Percentiles rank a stretch among this genome's conserved stretches.
Evolutionary conservation across 1,284 basidiomycete species (phyloP).

Genomic region (Bjerkandera adusta): DNA sequence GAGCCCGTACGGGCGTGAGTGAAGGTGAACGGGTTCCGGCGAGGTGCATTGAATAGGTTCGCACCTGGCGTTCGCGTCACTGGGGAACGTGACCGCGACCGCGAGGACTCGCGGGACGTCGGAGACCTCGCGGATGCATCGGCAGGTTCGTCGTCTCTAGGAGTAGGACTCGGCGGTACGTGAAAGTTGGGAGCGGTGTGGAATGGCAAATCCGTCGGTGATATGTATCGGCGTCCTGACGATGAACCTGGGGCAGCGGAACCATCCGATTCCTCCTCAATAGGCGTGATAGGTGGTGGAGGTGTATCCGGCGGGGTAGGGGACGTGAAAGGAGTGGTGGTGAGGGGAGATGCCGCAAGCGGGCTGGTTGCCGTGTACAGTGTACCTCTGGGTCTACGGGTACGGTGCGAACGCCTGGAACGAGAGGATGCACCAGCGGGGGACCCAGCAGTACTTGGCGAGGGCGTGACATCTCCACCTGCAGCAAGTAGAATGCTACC

Average conservation of each 20-base stretch:
- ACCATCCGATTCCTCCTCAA: slow-evolving; percentile 57
- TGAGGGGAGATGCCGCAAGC: slow-evolving; percentile 59
- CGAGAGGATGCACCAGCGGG: slow-evolving; percentile 48
- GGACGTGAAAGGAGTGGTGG: slow-evolving; percentile 38
- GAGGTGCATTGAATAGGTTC: slow-evolving; percentile 73
- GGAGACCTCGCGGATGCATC: slow-evolving; percentile 19
- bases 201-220: slow-evolving; percentile 63
- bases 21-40: slow-evolving; percentile 40
- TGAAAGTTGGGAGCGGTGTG: slow-evolving; percentile 50
- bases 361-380: slow-evolving; percentile 16
- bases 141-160: slow-evolving; percentile 23
- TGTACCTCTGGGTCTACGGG: slow-evolving; percentile 39
- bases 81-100: slow-evolving; percentile 27
- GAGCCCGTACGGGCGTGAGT: slow-evolving; percentile 33
- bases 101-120: slow-evolving; percentile 45
- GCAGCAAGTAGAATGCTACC: slow-evolving; percentile 93
- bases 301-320: slow-evolving; percentile 53
- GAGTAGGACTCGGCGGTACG: slow-evolving; percentile 45
- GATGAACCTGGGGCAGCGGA: slow-evolving; percentile 42
- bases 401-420: slow-evolving; percentile 58
- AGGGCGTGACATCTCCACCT: slow-evolving; percentile 58
- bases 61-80: slow-evolving; percentile 57
- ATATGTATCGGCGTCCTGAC: slow-evolving; percentile 51
- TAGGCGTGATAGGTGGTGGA: slow-evolving; percentile 77
- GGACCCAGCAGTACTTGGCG: slow-evolving; percentile 34